Base-by-base conservation (phyloP, 768 basidiomycete species). In the Suillus decipiens region DNA sequence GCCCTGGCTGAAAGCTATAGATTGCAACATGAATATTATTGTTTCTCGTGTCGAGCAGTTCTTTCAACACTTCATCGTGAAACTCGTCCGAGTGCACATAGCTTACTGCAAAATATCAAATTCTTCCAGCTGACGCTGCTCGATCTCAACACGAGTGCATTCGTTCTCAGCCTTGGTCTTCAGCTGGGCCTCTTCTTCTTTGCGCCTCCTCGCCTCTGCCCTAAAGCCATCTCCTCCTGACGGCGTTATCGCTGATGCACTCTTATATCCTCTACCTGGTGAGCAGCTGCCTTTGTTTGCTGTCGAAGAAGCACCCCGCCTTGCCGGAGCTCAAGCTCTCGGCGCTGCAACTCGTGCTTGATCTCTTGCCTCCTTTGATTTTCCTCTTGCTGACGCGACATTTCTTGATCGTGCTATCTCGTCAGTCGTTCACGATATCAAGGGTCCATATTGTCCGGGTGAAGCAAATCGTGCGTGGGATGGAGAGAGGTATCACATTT, bases 61-160 rank as follows among this genome's bases (percentile, higher is more conserved):
- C 10, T 9, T 43, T 19, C 17, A 43, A 8, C 42, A 3, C 42
- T 19, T 43, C 17, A 43, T 19, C 19, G 10, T 19, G 17, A 3
- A 19, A 43, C 42, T 19, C 19, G 42, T 8, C 9, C 19, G 2
- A 43, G 42, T 19, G 42, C 7, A 43, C 17, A 42, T n/a, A n/a
- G n/a, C n/a, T n/a, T n/a, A n/a, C n/a, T n/a, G n/a, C n/a, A n/a
- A n/a, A n/a, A n/a, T n/a, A n/a, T n/a, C n/a, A n/a, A n/a, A n/a
- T 19, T 57, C 56, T 41, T 41, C 56, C 39, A 24, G 56, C 19
- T 41, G 56, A 22, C 56, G 56, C 6, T 57, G 56, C 39, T 41
- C 56, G 17, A 39, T 39, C 17, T 57, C 56, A 7, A 39, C 56
- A 57, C 56, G 56, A 31, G 41, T 28, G 28, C 41, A 39, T n/a